Evolutionary conservation across 768 basidiomycete genomes (phyloP).

Genomic region (Hypsizygus marmoreus): DNA sequence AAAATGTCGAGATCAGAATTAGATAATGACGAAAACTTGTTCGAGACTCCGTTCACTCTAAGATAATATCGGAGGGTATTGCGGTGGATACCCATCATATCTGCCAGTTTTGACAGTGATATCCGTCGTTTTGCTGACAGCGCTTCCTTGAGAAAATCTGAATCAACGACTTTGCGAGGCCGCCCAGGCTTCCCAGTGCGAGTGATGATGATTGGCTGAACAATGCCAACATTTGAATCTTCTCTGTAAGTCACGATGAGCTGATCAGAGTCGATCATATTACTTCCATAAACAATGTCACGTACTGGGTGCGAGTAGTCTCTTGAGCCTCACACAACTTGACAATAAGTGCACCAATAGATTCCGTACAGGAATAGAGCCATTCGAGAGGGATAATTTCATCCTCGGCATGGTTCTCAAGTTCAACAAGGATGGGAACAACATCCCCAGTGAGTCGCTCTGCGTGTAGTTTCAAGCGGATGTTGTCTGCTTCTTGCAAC

Average conservation of each 20-base stretch:
- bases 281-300: too few species aligned
- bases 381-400: not conserved
- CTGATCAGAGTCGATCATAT: too few species aligned
- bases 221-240: not conserved
- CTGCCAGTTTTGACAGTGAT: not conserved
- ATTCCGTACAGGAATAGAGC: not conserved
- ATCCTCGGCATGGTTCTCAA: not conserved
- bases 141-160: not conserved
- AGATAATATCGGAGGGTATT: not conserved
- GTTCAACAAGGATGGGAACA: not conserved
- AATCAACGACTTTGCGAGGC: not conserved
- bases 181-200: slow-evolving; percentile 2
- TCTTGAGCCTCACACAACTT: slow-evolving; percentile 5
- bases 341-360: not conserved
- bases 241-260: too few species aligned
- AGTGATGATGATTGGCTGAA: not conserved
- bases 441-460: not conserved
- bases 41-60: not conserved
- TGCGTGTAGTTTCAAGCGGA: not conserved
- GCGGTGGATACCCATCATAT: not conserved
- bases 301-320: too few species aligned
- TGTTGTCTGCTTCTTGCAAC: not conserved
- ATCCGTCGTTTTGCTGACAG: not conserved
- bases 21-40: slow-evolving; percentile 4
- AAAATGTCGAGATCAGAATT: slow-evolving; percentile 1